Evolutionary conservation across 2,329 filamentous ascomycete genomes (phyloP), one percentile per base, ranked within the genome.

Genomic region (Beauveria bassiana): DNA sequence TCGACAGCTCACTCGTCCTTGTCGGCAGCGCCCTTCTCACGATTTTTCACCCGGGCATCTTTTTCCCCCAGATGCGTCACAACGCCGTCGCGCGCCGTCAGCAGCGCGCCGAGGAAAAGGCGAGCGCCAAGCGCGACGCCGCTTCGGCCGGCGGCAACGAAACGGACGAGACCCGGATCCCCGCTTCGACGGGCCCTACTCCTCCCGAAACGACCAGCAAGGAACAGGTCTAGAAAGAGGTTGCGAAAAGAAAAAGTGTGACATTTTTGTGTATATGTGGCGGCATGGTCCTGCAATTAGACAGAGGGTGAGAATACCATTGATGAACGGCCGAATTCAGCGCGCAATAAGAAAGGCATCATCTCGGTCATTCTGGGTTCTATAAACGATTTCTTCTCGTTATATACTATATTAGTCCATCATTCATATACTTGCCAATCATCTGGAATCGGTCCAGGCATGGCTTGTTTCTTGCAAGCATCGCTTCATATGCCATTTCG

Each of bases 1-100:
- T 87, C 45, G 85, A 87, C 66, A 67, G 67, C 64, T 75, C 74
- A 61, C 78, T 85, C 70, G 73, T 85, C 59, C 69, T 82, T 28
- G 71, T 85, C 62, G 76, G 79, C 28, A 77, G 77, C 18, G 68
- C 74, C 20, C 73, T 83, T 22, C 74, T 86, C 42, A 80, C 81
- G 6, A 70, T 72, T 26, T 83, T 84, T 71, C 78, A 83, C 49
- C 82, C 83, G 0, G 82, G 81, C 14, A 61, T 82, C 50, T 75
- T 79, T 65, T 85, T 86, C 74, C 81, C 81, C 0, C 77, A 78
- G 65, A 84, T 85, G 81, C 60, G 53, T 46, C 34, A 58, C 53
- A 62, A 62, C 47, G 46, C 46, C 45, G 53, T 57, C 45, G 53
- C 52, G 16, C 53, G 53, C 38, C 45, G 47, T 34, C 52, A 58